Evolutionary conservation across 768 basidiomycete species (phyloP), one percentile per base, ranked within the genome.

Genomic region (Trametes gibbosa): DNA sequence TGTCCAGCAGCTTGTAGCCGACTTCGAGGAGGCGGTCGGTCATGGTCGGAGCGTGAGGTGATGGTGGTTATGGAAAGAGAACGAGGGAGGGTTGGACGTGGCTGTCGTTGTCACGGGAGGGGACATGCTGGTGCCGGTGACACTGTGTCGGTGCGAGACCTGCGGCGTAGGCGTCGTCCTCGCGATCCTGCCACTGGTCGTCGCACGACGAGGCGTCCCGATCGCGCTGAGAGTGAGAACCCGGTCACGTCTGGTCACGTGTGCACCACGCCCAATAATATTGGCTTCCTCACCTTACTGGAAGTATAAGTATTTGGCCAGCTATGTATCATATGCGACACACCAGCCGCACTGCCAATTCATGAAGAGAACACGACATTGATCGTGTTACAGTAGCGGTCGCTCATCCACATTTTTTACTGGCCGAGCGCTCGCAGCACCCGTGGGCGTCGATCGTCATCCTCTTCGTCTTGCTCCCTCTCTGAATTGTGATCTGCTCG

Each of bases 1-100:
- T 63, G 65, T 74, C 74, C 1, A 76, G 64, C 34, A 73, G 63
- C 43, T 64, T 62, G 62, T 80, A 80, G 8, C 76, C 79, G 40
- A 75, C 63, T 61, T 74, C 63, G 27, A 78, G 69, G 17, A 74
- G 55, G 17, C 61, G 59, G 35, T 71, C 65, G 21, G 50, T 58
- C 56, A 63, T 52, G 58, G 63, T 66, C 37, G 51, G 49, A 57
- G 65, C 17, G 19, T 10, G 48, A 24, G 42, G 29, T 48, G 47
- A 37, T 43, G 34, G 43, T 29, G 39, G 24, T 24, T 1, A 25
- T 21, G 35, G 9, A 14, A 23, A 12, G 37, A 42, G 41, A 47
- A 21, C 4, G 39, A 9, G 39, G 17, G 24, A 10, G 46, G 37
- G 39, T 21, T 29, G 50, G 17, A 8, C 29, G 29, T 32, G 47